These are phyloP conservation scores for Tripterygium wilfordii DNA, from an alignment of 177 flowering plant genomes.

Conservation along the genomic window DNA sequence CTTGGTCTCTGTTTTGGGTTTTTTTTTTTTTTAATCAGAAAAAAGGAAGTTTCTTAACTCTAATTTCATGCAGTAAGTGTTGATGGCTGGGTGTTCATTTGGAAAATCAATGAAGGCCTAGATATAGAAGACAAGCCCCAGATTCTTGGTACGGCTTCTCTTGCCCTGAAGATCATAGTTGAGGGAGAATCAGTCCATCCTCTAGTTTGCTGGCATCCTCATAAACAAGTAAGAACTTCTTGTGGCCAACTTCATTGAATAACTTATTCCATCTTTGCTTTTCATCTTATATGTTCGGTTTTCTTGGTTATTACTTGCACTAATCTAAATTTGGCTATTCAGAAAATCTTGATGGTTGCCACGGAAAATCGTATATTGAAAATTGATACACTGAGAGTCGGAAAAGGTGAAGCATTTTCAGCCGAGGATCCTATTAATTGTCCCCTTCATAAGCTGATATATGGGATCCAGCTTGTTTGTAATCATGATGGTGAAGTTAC, in stretches of 20 bases:
- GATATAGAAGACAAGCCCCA: constrained; percentile 89
- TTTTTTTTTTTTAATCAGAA: not conserved
- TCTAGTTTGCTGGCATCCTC: constrained; percentile 92
- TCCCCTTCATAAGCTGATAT: too few relatives aligned
- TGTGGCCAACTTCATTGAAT: too few relatives aligned
- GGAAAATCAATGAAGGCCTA: constrained; percentile 84
- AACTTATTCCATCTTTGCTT: too few relatives aligned
- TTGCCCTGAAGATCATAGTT: constrained; percentile 71
- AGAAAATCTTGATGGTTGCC: constrained; percentile 81
- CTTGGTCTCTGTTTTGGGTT: too few relatives aligned
- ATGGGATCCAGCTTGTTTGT: too few relatives aligned
- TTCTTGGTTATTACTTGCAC: too few relatives aligned
- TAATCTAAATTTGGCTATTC: constrained; percentile 9
- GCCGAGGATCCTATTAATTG: too few relatives aligned
- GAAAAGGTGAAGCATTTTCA: constrained; percentile 51
- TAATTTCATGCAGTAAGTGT: constrained; percentile 64
- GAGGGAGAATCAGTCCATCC: constrained; percentile 64
- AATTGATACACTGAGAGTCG: constrained; percentile 76
- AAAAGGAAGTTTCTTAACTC: constrained; percentile 13
- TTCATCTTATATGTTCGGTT: too few relatives aligned
- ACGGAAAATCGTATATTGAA: constrained; percentile 62
- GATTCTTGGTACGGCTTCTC: constrained; percentile 57
- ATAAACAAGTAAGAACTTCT: constrained; percentile 99
- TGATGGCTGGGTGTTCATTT: constrained; percentile 73
- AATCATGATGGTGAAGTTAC: too few relatives aligned